Conservation (phyloP, 23 red algal species). For the Gracilaria gracilis region DNA sequence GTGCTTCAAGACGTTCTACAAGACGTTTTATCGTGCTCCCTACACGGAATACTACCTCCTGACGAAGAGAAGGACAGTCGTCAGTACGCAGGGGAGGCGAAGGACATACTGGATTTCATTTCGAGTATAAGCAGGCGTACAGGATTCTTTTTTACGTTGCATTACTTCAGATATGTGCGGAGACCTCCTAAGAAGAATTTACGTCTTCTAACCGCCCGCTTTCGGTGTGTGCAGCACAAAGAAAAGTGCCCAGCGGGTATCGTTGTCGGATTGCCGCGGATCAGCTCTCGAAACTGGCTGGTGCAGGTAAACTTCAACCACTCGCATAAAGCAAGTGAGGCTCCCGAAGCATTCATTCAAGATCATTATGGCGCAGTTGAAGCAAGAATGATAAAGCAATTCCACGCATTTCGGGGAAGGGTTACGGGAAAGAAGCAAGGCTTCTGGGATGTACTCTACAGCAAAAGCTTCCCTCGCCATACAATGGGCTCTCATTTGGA, state of each 20-base stretch:
- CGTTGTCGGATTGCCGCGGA: background rate
- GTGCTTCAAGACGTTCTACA: too few species aligned
- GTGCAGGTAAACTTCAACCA: background rate
- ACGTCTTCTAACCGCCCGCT: background rate
- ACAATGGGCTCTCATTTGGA: background rate
- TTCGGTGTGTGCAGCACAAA: background rate
- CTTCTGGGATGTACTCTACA: background rate
- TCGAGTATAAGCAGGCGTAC: background rate
- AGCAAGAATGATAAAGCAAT: background rate
- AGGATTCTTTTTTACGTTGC: background rate
- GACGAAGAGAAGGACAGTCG: too few species aligned
- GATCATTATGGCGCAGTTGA: background rate
- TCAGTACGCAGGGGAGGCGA: too few species aligned
- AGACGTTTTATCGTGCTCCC: too few species aligned
- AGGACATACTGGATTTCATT: background rate
- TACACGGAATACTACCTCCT: too few species aligned
- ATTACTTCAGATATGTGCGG: background rate
- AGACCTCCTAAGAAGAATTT: background rate
- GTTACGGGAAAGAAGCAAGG: background rate
- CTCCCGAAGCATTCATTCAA: background rate
- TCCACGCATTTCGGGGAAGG: background rate
- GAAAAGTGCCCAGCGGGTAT: background rate
- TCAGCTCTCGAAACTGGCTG: background rate
- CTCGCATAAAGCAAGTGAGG: background rate
- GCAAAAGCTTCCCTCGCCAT: background rate